A percentile compares a stretch with the other conserved stretches of the same genome.
Evolutionary conservation across 495 filamentous ascomycete genomes (phyloP).

Genomic region (Pseudevernia furfuracea): DNA sequence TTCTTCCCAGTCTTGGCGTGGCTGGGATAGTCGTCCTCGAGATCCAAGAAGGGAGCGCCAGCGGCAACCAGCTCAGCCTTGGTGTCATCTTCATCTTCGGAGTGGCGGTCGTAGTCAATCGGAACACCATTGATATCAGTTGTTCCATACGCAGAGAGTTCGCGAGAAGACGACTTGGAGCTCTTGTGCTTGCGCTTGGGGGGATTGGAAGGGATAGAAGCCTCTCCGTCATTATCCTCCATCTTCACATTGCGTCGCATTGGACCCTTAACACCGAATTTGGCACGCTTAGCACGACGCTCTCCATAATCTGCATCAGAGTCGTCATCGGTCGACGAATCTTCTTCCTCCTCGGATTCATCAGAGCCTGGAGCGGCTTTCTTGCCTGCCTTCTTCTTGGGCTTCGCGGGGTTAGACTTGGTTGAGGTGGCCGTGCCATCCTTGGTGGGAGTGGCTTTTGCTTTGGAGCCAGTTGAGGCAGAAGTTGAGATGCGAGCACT

Average conservation of each 20-base stretch:
- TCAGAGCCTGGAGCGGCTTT: neutral
- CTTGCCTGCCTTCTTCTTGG: neutral
- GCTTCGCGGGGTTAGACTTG: neutral
- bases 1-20: neutral
- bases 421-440: neutral
- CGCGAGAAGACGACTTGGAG: neutral
- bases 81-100: neutral
- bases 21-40: neutral
- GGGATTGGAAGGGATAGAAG: neutral
- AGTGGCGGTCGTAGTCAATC: neutral
- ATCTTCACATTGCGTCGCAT: constrained; percentile 1
- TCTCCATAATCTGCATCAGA: constrained; percentile 27
- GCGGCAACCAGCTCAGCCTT: constrained; percentile 8
- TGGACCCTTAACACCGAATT: neutral
- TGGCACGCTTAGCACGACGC: constrained; percentile 13
- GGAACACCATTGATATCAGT: neutral
- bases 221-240: constrained; percentile 13
- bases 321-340: constrained; percentile 16
- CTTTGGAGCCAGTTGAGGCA: neutral
- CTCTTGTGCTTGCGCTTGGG: neutral
- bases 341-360: constrained; percentile 20
- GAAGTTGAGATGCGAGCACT: neutral
- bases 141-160: neutral
- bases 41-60: neutral
- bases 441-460: neutral